A percentile compares a stretch with the other conserved stretches of the same genome.
These are phyloP conservation scores for Coemansia sp. DNA, from an alignment of 192 early-diverging fungal species.

Conservation along the genomic window DNA sequence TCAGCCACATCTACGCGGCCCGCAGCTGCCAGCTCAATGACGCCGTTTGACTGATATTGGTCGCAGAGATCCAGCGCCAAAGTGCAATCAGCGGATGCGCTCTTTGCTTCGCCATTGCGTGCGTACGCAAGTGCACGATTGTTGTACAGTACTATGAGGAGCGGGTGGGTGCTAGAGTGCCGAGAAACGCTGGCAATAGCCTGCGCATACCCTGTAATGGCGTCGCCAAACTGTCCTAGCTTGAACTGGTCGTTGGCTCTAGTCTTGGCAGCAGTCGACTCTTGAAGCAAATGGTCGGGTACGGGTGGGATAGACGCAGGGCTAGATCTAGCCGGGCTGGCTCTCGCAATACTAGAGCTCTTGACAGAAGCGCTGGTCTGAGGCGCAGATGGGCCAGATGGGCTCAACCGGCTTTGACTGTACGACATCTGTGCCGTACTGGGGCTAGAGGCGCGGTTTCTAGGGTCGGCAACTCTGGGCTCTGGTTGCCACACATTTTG, in stretches of 20 bases:
- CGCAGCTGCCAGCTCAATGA: constrained; percentile 21
- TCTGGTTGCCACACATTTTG: not conserved
- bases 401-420: not conserved
- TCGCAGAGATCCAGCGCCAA: constrained; percentile 44
- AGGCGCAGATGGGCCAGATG: not conserved
- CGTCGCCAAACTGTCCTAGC: constrained; percentile 86
- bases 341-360: not conserved
- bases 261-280: constrained; percentile 51
- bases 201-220: constrained; percentile 69
- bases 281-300: constrained; percentile 18
- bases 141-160: constrained; percentile 72
- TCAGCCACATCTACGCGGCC: constrained; percentile 48
- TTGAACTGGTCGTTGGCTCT: constrained; percentile 86
- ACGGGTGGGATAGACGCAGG: constrained; percentile 27
- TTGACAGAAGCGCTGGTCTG: not conserved
- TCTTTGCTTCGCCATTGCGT: constrained; percentile 83
- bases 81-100: constrained; percentile 72
- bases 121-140: constrained; percentile 83
- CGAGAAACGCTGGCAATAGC: constrained; percentile 65
- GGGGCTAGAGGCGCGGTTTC: not conserved
- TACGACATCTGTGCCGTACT: not conserved
- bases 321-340: not conserved
- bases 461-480: not conserved
- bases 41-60: constrained; percentile 37
- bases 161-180: constrained; percentile 61